Percentiles rank a stretch among this genome's conserved stretches.
Evolutionary conservation across 257 asterid genomes (phyloP).

Genomic region (Nicotiana obtusifolia): DNA sequence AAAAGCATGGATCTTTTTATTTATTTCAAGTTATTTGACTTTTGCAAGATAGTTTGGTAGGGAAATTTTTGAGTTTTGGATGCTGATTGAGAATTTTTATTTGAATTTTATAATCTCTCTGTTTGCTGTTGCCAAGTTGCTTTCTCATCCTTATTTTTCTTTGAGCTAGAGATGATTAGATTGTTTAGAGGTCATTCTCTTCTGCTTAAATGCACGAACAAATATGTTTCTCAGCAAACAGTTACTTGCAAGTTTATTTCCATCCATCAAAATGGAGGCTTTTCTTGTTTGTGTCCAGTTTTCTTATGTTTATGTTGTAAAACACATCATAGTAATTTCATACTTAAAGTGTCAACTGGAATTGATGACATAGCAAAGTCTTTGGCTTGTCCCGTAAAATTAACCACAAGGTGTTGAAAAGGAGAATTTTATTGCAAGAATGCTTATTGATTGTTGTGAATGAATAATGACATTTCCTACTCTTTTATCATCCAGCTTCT

Average conservation of each 20-base stretch:
- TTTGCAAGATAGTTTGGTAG: not conserved
- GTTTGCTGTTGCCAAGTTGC: not conserved
- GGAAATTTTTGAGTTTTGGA: not conserved
- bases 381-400: not conserved
- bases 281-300: not conserved
- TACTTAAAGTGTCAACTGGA: not conserved
- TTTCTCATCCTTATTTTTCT: not conserved
- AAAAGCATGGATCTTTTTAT: not conserved
- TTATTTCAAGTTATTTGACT: not conserved
- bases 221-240: not conserved
- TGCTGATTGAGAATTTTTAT: not conserved
- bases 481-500: constrained; percentile 14
- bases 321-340: not conserved
- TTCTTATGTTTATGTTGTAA: not conserved
- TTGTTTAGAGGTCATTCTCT: not conserved
- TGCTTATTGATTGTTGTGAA: not conserved
- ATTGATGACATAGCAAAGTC: not conserved
- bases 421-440: not conserved
- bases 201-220: not conserved
- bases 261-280: not conserved
- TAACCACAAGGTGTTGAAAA: not conserved
- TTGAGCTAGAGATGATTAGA: not conserved
- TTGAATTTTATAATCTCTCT: not conserved
- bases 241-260: not conserved
- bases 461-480: not conserved